These are phyloP conservation scores for Echeveria elegans DNA, from an alignment of 164 flowering plant species.

Conservation along the genomic window DNA sequence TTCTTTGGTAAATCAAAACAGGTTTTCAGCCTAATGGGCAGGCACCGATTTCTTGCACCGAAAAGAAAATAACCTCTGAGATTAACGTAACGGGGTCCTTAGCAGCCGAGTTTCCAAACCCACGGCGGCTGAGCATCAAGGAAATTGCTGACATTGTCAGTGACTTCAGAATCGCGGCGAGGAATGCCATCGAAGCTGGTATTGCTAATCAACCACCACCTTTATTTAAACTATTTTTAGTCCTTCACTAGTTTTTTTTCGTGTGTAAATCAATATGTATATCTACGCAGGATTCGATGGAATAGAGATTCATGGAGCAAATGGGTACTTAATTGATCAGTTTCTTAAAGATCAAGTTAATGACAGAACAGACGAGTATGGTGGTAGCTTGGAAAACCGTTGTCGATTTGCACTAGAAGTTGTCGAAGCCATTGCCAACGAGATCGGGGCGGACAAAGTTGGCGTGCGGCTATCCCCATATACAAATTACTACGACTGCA, in stretches of 20 bases:
- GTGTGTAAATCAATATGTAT: background rate
- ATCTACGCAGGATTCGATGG: conserved; percentile 13
- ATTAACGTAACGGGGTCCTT: background rate
- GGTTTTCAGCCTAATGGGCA: conserved; percentile 25
- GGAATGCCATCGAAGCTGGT: conserved; percentile 32
- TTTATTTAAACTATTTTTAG: background rate
- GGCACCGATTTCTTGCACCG: conserved; percentile 23
- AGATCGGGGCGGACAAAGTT: conserved; percentile 4
- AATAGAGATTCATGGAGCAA: conserved; percentile 14
- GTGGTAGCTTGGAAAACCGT: conserved; percentile 12
- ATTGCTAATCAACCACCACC: background rate
- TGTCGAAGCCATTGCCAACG: conserved; percentile 2
- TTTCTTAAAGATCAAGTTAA: conserved; percentile 9
- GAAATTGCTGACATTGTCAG: conserved; percentile 23
- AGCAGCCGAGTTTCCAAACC: conserved; percentile 1
- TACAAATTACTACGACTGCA: conserved; percentile 1
- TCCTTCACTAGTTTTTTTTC: background rate
- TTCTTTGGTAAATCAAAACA: too few relatives aligned
- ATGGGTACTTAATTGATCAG: conserved; percentile 12
- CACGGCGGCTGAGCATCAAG: conserved; percentile 12
- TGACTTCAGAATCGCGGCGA: conserved; percentile 23
- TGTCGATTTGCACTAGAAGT: conserved; percentile 9
- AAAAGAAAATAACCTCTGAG: conserved; percentile 13
- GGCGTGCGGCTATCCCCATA: conserved; percentile 10
- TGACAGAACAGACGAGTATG: conserved; percentile 12